These are phyloP conservation scores for Chaetomium olivaceum DNA, from an alignment of 2,329 filamentous ascomycete genomes.

Conservation along the genomic window DNA sequence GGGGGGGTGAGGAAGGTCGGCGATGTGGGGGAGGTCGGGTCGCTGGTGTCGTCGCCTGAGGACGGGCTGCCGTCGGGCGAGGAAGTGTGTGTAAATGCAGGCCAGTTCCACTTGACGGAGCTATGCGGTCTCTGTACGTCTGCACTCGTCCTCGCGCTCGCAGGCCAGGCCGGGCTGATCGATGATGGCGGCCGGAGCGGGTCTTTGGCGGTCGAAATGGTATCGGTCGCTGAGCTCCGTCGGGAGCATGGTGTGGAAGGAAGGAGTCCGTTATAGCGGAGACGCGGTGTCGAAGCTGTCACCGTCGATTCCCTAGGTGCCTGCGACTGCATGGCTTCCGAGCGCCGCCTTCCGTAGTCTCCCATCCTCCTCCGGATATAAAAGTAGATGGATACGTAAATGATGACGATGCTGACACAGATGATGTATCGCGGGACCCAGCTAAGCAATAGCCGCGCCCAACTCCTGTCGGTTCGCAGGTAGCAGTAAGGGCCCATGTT, in stretches of 20 bases:
- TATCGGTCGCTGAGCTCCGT: conserved; percentile 28
- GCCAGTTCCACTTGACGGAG: conserved; percentile 31
- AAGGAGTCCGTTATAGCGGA: conserved; percentile 40
- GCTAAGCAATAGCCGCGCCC: conserved; percentile 67
- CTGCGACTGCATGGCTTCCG: conserved; percentile 22
- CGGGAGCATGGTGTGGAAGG: conserved; percentile 35
- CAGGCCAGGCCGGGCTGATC: conserved; percentile 15
- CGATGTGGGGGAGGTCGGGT: conserved; percentile 15
- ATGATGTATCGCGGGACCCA: conserved; percentile 77
- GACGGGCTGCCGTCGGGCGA: neutral
- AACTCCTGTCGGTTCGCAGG: conserved; percentile 64
- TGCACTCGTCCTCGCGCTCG: conserved; percentile 9
- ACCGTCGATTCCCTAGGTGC: neutral
- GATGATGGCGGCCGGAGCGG: conserved; percentile 24
- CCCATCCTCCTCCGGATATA: conserved; percentile 57
- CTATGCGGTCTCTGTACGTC: neutral
- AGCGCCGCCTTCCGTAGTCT: conserved; percentile 40
- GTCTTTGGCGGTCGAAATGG: conserved; percentile 20
- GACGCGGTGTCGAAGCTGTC: conserved; percentile 34
- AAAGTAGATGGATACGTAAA: conserved; percentile 69
- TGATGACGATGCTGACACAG: conserved; percentile 61
- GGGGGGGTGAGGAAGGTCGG: conserved; percentile 16
- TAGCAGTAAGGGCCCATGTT: conserved; percentile 70
- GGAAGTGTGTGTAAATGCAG: conserved; percentile 23
- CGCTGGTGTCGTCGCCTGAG: conserved; percentile 22